These are phyloP conservation scores for Candida sonorensis DNA, from an alignment of 805 yeast species.

Conservation along the genomic window DNA sequence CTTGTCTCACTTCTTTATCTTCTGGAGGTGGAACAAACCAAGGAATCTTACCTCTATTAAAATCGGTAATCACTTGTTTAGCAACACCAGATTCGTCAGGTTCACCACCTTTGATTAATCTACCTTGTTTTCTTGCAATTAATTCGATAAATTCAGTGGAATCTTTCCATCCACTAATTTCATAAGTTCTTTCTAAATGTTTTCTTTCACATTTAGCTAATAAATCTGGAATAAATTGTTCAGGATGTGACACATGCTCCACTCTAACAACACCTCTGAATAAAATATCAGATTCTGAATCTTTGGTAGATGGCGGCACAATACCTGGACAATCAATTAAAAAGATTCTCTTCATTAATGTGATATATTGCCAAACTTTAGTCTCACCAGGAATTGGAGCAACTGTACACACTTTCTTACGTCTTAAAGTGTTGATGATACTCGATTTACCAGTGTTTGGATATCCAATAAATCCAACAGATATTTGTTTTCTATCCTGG, in stretches of 20 bases:
- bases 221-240: conserved; percentile 87
- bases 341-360: conserved; percentile 92
- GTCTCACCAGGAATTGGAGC: conserved; percentile 99
- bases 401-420: conserved; percentile 92
- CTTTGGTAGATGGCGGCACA: conserved; percentile 91
- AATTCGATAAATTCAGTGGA: conserved; percentile 80
- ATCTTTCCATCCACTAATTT: conserved; percentile 81
- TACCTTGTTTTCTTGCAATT: conserved; percentile 88
- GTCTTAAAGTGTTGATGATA: conserved; percentile 85
- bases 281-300: conserved; percentile 83
- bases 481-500: conserved; percentile 88
- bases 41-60: conserved; percentile 95
- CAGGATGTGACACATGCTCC: conserved; percentile 94
- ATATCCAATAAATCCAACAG: conserved; percentile 96
- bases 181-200: conserved; percentile 93
- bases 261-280: conserved; percentile 98
- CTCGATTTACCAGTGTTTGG: conserved; percentile 99
- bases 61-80: conserved; percentile 84
- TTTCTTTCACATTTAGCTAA: conserved; percentile 78
- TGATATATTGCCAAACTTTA: conserved; percentile 97
- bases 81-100: conserved; percentile 94
- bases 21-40: conserved; percentile 97
- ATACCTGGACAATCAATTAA: conserved; percentile 98
- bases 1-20: conserved; percentile 50
- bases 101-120: conserved; percentile 94